Conservation (phyloP, 768 basidiomycete species). For the Suillus brevipes region DNA sequence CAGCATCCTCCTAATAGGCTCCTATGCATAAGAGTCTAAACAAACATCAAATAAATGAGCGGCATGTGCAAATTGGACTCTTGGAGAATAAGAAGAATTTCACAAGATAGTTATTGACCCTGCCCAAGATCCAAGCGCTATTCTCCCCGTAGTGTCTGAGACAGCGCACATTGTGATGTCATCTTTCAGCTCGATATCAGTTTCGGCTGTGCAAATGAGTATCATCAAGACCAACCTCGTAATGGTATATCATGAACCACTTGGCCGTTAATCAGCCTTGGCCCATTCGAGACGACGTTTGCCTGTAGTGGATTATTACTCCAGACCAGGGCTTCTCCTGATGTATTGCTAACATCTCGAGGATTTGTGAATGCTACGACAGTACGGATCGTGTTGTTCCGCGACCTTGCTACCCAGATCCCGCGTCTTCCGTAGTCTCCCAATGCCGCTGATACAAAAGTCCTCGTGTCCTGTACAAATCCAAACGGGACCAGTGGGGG, state of each 20-base stretch:
- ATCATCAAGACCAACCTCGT: conserved; percentile 23
- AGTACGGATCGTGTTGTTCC: conserved; percentile 17
- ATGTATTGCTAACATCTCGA: not conserved
- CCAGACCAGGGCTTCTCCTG: not conserved
- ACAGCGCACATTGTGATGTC: conserved; percentile 48
- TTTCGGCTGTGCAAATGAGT: not conserved
- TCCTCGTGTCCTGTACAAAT: not conserved
- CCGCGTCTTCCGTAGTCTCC: conserved; percentile 25
- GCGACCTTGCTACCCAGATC: conserved; percentile 23
- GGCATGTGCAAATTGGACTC: not conserved
- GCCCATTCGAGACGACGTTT: not conserved
- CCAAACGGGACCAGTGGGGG: too few species aligned
- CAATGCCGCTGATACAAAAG: conserved; percentile 20
- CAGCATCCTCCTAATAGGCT: not conserved
- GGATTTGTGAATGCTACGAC: conserved; percentile 27
- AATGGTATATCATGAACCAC: conserved; percentile 21
- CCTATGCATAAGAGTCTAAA: too few species aligned
- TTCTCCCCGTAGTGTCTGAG: conserved; percentile 44
- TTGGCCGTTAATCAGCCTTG: conserved; percentile 15
- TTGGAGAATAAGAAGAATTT: conserved; percentile 6
- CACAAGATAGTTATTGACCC: conserved; percentile 31
- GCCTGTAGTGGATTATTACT: not conserved
- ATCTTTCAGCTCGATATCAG: conserved; percentile 27
- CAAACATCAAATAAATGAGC: too few species aligned
- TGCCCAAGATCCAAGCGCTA: conserved; percentile 42